Percentiles rank a stretch among this genome's conserved stretches.
phyloP scores from a whole-genome alignment of 495 filamentous ascomycete genomes.

The Penicillium malachiteum region DNA sequence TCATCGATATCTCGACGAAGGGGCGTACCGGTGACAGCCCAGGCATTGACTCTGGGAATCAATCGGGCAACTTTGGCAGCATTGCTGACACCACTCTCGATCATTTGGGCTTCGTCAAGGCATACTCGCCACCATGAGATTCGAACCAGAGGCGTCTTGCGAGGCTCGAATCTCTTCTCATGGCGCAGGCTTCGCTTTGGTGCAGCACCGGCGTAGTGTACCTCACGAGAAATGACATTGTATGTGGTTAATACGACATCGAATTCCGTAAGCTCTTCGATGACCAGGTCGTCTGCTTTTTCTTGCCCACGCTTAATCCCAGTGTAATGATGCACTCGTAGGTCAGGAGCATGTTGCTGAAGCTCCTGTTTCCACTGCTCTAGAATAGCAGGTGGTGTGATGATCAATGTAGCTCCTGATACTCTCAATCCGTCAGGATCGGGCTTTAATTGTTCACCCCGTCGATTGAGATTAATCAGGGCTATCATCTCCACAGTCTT shows the following conservation, averaged over 20 bases:
- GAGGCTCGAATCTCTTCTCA: conserved; percentile 62
- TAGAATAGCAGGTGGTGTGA: conserved; percentile 77
- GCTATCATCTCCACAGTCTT: conserved; percentile 91
- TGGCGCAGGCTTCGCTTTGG: conserved; percentile 67
- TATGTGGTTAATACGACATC: conserved; percentile 92
- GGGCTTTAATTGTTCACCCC: conserved; percentile 16
- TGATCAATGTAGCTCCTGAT: conserved; percentile 74
- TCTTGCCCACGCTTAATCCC: conserved; percentile 44
- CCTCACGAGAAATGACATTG: conserved; percentile 68
- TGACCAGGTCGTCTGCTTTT: conserved; percentile 41
- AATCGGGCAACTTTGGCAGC: conserved; percentile 75
- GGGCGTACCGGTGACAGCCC: conserved; percentile 93
- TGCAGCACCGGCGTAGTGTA: conserved; percentile 67
- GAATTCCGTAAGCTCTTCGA: conserved; percentile 50
- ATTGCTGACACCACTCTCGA: conserved; percentile 81
- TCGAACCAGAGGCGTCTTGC: conserved; percentile 71
- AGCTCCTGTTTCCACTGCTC: conserved; percentile 89
- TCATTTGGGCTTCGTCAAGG: conserved; percentile 94
- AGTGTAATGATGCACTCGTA: conserved; percentile 54
- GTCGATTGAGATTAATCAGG: conserved; percentile 64
- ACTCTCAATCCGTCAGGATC: conserved; percentile 30
- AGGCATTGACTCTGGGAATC: conserved; percentile 82
- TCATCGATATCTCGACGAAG: conserved; percentile 73
- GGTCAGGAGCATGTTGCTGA: conserved; percentile 60
- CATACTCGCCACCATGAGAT: conserved; percentile 91